Evolutionary conservation across 306 rosid genomes (phyloP).

Genomic region (Malus orientalis): DNA sequence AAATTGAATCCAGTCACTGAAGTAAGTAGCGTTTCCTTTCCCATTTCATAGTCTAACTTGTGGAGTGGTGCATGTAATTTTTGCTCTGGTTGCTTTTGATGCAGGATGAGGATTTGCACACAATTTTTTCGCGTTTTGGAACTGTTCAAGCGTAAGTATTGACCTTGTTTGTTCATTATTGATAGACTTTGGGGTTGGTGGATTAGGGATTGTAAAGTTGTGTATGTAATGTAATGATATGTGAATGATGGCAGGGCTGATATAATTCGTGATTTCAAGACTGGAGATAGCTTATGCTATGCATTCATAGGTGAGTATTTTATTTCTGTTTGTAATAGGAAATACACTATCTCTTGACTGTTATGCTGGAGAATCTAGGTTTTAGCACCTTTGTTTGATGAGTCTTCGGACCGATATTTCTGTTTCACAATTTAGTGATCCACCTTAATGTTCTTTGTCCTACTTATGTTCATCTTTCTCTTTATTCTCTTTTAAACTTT

Average conservation of each 20-base stretch:
- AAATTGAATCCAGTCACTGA: slow-evolving; percentile 94
- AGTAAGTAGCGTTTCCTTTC: slow-evolving; percentile 32
- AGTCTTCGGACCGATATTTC: background rate
- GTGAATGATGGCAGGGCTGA: slow-evolving; percentile 69
- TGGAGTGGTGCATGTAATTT: background rate
- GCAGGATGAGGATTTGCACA: slow-evolving; percentile 91
- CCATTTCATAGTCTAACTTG: background rate
- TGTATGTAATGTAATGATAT: slow-evolving; percentile 28
- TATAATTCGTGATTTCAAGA: slow-evolving; percentile 80
- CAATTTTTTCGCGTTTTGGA: slow-evolving; percentile 93
- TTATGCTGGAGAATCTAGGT: background rate
- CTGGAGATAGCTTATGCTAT: slow-evolving; percentile 94
- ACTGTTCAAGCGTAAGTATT: slow-evolving; percentile 65
- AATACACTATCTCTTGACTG: background rate
- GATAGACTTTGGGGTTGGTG: background rate
- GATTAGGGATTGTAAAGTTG: background rate
- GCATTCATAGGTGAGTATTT: slow-evolving; percentile 73
- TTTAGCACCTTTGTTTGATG: background rate
- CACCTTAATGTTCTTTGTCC: background rate
- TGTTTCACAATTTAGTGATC: background rate
- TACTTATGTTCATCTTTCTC: background rate
- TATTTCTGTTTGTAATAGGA: background rate
- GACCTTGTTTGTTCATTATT: slow-evolving; percentile 15
- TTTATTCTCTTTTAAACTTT: background rate
- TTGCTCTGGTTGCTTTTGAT: slow-evolving; percentile 4